Base-by-base conservation (phyloP, 768 basidiomycete species). In the Chiua virens region DNA sequence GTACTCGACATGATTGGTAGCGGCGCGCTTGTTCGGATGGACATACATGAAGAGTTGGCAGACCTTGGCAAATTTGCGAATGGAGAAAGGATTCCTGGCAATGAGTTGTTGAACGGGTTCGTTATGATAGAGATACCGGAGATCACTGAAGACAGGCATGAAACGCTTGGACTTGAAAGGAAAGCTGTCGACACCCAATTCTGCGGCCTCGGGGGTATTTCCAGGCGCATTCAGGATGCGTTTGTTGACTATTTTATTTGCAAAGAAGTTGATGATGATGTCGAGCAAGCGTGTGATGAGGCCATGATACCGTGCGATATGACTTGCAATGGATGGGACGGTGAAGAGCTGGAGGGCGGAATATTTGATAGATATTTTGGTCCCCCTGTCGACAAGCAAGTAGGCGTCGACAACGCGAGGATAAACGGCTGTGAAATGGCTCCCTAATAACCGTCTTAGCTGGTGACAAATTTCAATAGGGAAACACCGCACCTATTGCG, bases 151-250 rank as follows among this genome's bases (percentile, higher is more conserved):
- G 42, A 98, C 83, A 3, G 92, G 90, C 86, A 94, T 90, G 72
- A 96, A 97, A 9, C 95, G 87, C 67, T 98, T 98, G 17, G 89
- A 92, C 69, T 90, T 88, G 82, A 97, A 97, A 0, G 90, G 87
- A 51, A 84, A 82, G 35, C 84, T 82, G 42, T 97, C 95, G 36
- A 92, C 86, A 53, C 95, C 90, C 47, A 97, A 59, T 42, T 64
- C 60, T 63, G 61, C 42, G n/a, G 47, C 38, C 18, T 64, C 60
- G 18, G 69, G 35, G 1, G 63, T 39, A 9, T 63, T 45, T 27
- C 3, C 44, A 0, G 61, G 47, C 22, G 51, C 71, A 44, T 57
- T 66, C 25, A 79, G 63, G 54, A 93, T 86, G 38, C 81, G 80
- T 67, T 86, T 87, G 50, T 86, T 83, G 7, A 73, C 71, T 44